Evolutionary conservation across 176 grass and related monocot genomes (phyloP).

Genomic region (Rhipidocladum racemiflorum): DNA sequence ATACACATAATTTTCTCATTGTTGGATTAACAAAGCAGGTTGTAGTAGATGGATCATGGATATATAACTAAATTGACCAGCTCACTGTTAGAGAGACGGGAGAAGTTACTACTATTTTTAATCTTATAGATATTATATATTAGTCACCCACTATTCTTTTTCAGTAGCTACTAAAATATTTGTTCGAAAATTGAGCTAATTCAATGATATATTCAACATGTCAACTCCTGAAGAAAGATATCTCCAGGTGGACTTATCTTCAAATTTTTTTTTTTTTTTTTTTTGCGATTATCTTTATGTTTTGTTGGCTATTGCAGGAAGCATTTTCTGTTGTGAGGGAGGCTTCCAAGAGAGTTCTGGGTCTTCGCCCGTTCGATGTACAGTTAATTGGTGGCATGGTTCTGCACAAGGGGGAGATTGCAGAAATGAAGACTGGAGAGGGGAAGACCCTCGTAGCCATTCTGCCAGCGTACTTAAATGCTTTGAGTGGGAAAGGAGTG

Average conservation of each 20-base stretch:
- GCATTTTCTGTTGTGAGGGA: slow-evolving; percentile 96
- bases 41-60: background rate
- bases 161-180: slow-evolving; percentile 6
- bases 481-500: slow-evolving; percentile 89
- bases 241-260: background rate
- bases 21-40: background rate
- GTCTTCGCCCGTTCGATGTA: slow-evolving; percentile 93
- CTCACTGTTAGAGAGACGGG: too few species aligned
- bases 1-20: background rate
- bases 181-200: background rate
- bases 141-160: background rate
- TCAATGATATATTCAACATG: slow-evolving; percentile 1
- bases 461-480: slow-evolving; percentile 90
- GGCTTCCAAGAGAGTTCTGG: slow-evolving; percentile 91
- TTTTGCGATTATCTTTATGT: background rate
- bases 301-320: slow-evolving; percentile 54
- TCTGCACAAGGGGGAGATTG: slow-evolving; percentile 94
- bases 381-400: slow-evolving; percentile 88
- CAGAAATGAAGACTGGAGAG: slow-evolving; percentile 99
- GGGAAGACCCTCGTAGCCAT: slow-evolving; percentile 97
- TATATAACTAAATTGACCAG: background rate
- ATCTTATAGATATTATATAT: too few species aligned
- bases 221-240: background rate
- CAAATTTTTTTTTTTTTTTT: too few species aligned
- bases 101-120: too few species aligned